phyloP scores from a whole-genome alignment of 108 stramenopile species.

The Schizochytrium sp. region DNA sequence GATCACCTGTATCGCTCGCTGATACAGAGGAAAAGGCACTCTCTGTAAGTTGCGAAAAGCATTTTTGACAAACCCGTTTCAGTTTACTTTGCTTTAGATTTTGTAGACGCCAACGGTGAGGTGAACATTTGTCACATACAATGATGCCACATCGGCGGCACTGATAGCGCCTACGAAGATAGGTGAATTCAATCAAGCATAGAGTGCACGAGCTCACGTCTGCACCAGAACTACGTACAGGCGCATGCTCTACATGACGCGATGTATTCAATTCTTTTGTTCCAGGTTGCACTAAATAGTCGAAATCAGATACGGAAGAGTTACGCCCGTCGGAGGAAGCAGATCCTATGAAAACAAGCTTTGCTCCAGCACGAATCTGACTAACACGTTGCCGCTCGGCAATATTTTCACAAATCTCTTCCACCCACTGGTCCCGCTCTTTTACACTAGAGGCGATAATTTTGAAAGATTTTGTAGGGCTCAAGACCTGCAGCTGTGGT shows the following conservation, averaged over 20 bases:
- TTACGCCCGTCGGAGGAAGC: too few relatives aligned
- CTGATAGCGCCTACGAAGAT: constrained; percentile 39
- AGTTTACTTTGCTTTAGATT: background rate
- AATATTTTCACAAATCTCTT: background rate
- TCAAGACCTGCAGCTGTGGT: constrained; percentile 35
- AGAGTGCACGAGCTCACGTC: constrained; percentile 1
- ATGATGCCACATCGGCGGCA: constrained; percentile 56
- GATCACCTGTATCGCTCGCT: background rate
- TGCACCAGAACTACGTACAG: background rate
- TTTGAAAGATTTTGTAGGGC: constrained; percentile 36
- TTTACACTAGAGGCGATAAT: background rate
- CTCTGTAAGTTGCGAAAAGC: constrained; percentile 34
- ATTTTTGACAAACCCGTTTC: constrained; percentile 45
- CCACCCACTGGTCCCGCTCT: background rate
- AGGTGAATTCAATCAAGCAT: background rate
- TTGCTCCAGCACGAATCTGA: background rate
- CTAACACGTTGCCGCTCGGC: background rate
- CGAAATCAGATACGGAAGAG: too few relatives aligned
- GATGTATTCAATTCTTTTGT: too few relatives aligned
- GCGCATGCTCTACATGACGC: constrained; percentile 5
- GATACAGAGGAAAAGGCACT: background rate
- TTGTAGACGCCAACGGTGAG: background rate
- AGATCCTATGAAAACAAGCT: background rate
- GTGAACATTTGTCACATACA: constrained; percentile 53
- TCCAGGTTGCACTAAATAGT: too few relatives aligned